Evolutionary conservation across 129 eudicot species (phyloP).

Genomic region (Artemisia annua): DNA sequence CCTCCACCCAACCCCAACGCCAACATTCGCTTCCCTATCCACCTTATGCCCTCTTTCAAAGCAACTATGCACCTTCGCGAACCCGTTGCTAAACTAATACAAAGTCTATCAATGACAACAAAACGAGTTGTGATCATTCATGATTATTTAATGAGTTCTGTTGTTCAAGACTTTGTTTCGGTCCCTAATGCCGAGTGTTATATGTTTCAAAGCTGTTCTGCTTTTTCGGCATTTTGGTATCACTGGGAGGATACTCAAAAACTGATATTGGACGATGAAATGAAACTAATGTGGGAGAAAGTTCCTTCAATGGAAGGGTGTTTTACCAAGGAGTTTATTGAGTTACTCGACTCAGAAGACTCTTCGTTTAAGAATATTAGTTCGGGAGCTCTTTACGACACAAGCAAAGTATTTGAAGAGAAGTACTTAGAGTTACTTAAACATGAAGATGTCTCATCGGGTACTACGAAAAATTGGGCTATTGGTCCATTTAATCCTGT

Average conservation of each 20-base stretch:
- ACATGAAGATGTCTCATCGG: neutral
- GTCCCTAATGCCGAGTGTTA: conserved; percentile 27
- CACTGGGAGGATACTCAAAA: conserved; percentile 31
- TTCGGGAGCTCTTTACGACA: conserved; percentile 31
- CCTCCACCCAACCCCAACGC: conserved; percentile 53
- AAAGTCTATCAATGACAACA: conserved; percentile 17
- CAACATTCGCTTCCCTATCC: conserved; percentile 49
- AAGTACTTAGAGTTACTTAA: conserved; percentile 24
- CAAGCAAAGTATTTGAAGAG: conserved; percentile 30
- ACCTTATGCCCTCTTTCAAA: conserved; percentile 44
- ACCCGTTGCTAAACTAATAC: conserved; percentile 20
- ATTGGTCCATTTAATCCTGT: conserved; percentile 38
- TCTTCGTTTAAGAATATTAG: conserved; percentile 19
- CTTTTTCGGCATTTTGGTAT: conserved; percentile 35
- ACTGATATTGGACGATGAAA: conserved; percentile 16
- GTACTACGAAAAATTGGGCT: conserved; percentile 32
- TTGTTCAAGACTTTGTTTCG: conserved; percentile 31
- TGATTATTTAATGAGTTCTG: conserved; percentile 43
- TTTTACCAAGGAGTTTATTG: conserved; percentile 22
- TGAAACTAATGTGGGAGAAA: neutral
- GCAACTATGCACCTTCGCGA: conserved; percentile 46
- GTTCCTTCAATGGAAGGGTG: conserved; percentile 35
- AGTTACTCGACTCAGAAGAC: conserved; percentile 20
- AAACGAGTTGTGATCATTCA: conserved; percentile 31
- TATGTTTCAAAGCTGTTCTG: conserved; percentile 37